Percentiles rank a stretch among this genome's conserved stretches.
phyloP scores from a whole-genome alignment of 106 monocot genomes.

The Dendrobium catenatum region DNA sequence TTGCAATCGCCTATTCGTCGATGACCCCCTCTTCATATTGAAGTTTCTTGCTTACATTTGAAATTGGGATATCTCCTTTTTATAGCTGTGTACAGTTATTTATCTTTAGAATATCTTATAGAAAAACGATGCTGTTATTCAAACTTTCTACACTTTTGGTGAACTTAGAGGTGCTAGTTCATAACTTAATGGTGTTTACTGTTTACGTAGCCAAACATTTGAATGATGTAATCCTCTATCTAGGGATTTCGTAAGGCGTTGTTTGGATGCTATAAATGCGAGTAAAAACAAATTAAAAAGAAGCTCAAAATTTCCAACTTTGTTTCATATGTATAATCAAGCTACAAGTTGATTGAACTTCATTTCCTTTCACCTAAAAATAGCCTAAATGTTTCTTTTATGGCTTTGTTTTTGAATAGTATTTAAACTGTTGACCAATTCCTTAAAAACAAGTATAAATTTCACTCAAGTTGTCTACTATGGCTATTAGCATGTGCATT shows the following conservation, averaged over 20 bases:
- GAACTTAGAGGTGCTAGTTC: background rate
- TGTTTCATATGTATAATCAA: background rate
- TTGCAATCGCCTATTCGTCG: no score
- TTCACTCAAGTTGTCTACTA: background rate
- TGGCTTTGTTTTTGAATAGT: background rate
- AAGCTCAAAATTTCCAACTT: background rate
- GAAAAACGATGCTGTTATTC: no score
- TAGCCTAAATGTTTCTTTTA: background rate
- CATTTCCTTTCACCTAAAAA: background rate
- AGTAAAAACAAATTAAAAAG: background rate
- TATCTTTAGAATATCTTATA: no score
- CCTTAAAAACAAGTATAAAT: background rate
- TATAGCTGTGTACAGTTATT: no score
- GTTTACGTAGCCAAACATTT: background rate
- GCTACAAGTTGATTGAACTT: background rate
- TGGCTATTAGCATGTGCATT: background rate
- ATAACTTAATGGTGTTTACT: background rate
- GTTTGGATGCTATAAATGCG: background rate
- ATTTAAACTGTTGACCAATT: background rate
- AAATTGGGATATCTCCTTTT: no score
- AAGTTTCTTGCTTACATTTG: no score
- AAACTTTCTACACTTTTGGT: background rate
- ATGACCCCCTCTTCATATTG: no score
- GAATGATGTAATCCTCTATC: background rate
- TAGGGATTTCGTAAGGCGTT: background rate